Base-by-base conservation (phyloP, 345 rosid genomes). In the Theobroma cacao region DNA sequence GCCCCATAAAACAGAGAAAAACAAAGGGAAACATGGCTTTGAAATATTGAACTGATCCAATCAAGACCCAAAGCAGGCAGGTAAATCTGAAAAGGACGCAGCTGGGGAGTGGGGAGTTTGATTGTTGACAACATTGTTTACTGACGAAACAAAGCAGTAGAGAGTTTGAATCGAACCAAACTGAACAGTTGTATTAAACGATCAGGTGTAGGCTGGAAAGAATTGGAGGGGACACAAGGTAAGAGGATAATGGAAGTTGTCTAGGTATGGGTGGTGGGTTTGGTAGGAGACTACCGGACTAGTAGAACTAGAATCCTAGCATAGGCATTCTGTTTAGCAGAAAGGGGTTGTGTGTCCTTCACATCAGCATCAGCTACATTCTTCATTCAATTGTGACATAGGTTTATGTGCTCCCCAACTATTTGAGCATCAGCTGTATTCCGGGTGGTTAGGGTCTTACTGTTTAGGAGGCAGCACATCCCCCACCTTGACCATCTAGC, bases 351-450 rank as follows among this genome's bases (percentile, higher is more conserved):
- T 22, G 18, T 36, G 72, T 60, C 72, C 36, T 65, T 48, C 64
- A 75, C 72, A 60, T 75, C 31, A 66, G 63, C 71, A 74, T 66
- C 36, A 65, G 50, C 78, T 22, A 40, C 43, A 63, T 65, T 55
- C 74, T 41, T 75, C 52, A 24, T 45, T 66, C 75, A 67, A 38
- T n/a, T n/a, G 58, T 38, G 79, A 33, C 47, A 24, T 22, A 12
- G 33, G 17, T 7, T 22, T 9, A 38, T 26, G 33, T 18, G 71
- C n/a, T 56, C 76, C 14, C 63, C 22, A 26, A 58, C 80, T 78
- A 45, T 78, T 78, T 78, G 75, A 58, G 75, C 75, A 68, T 68
- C 80, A 77, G 55, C 28, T 20, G 14, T 17, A 28, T 62, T 61
- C 20, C 18, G 71, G 47, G 53, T 67, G 20, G 75, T 56, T 43